Base-by-base conservation (phyloP, 2,329 filamentous ascomycete genomes). In the Cephalotrichum gorgonifer region DNA sequence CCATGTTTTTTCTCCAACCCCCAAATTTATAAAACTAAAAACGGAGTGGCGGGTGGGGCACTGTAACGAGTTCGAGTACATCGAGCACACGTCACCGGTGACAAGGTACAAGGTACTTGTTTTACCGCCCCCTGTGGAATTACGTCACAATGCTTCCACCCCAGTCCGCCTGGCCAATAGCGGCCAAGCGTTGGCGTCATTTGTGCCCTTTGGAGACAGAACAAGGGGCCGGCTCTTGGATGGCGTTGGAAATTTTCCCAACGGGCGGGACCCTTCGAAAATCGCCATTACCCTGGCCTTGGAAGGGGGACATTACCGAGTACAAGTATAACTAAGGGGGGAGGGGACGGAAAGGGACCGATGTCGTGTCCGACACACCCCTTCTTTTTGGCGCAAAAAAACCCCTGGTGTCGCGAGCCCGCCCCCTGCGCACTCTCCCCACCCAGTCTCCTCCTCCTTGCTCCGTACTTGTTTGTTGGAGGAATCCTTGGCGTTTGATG, bases 101-200 rank as follows among this genome's bases (percentile, higher is more conserved):
- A 11, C n/a, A 22, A 22, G n/a, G 17, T 39, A 39, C 17, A 39
- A 39, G 35, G 35, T 46, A 35, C 30, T n/a, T 23, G 26, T n/a
- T 11, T 20, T 20, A 6, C 45, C 33, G 31, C 42, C 33, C 25
- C 45, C 31, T 38, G 23, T 39, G 14, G 26, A 48, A 33, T 35
- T 48, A 48, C 46, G 46, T 48, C 46, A 48, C 28, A 33, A 23
- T 38, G 39, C 38, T 48, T 38, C 45, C 17, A 48, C 46, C 46
- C 46, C 46, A 48, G 46, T 48, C 38, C 14, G 14, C 6, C 26
- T 31, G 25, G 38, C 46, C 46, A 48, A 48, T 48, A 17, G 33
- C 28, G 17, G 35, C 33, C 22, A 26, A 26, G 39, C n/a, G 27
- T 35, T 43, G 38, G 38, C 46, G 46, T 48, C 46, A 48, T 48